Percentiles rank a stretch among this genome's conserved stretches.
Conservation (phyloP, 176 grass and related monocot genomes). For the Zizania latifolia region DNA sequence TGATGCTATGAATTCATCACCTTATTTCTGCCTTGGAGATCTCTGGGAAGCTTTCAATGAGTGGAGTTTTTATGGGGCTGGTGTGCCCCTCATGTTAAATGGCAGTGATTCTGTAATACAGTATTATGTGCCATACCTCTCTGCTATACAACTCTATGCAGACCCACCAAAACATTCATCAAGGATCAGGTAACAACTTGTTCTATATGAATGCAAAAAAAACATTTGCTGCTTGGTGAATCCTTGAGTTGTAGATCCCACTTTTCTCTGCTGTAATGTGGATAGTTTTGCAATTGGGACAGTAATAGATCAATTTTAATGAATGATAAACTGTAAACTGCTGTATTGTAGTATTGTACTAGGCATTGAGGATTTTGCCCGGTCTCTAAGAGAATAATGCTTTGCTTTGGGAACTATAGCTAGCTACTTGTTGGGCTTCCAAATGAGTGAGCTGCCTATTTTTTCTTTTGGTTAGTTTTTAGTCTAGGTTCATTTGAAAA, state of each 20-base stretch:
- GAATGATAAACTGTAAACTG: neutral
- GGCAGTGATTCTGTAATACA: slow-evolving; percentile 70
- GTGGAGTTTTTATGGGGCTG: slow-evolving; percentile 86
- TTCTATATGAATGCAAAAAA: neutral
- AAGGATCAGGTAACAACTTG: slow-evolving; percentile 41
- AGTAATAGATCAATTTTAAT: neutral
- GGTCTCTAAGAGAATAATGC: too few species aligned
- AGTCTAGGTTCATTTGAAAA: neutral
- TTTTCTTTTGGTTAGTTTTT: too few species aligned
- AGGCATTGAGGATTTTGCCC: neutral
- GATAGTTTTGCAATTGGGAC: neutral
- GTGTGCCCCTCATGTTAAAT: slow-evolving; percentile 73
- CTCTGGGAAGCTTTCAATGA: slow-evolving; percentile 88
- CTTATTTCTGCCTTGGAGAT: slow-evolving; percentile 61
- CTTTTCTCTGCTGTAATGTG: neutral
- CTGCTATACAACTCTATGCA: slow-evolving; percentile 73
- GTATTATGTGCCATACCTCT: slow-evolving; percentile 90
- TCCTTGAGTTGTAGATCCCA: too few species aligned
- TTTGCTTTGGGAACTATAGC: too few species aligned
- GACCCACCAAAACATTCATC: slow-evolving; percentile 39
- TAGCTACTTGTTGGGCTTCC: too few species aligned
- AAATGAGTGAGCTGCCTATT: too few species aligned
- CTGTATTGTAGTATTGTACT: neutral
- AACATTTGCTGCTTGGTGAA: too few species aligned
- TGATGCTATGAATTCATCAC: slow-evolving; percentile 30